Conservation (phyloP, 495 filamentous ascomycete genomes). For the Bathelium albidoporum region DNA sequence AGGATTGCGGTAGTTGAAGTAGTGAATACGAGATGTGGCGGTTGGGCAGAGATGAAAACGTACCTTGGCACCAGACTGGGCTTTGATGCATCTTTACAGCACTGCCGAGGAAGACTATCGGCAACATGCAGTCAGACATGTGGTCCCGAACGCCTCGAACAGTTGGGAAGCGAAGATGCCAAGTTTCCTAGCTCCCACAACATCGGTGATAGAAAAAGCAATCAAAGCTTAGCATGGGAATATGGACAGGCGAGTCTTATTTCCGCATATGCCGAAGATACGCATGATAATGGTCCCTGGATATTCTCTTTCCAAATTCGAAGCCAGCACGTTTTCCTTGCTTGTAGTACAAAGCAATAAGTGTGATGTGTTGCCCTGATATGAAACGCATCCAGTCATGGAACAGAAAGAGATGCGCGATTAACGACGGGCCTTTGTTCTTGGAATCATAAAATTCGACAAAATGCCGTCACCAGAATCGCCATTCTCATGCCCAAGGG, state of each 20-base stretch:
- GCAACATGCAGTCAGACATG: not conserved
- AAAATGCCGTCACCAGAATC: constrained; percentile 21
- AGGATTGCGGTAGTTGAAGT: not conserved
- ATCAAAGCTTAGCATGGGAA: not conserved
- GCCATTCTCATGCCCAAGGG: constrained; percentile 5
- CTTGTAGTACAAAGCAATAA: not conserved
- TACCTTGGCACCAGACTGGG: not conserved
- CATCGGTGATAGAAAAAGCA: no score
- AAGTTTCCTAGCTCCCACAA: no score
- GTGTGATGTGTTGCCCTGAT: constrained; percentile 31
- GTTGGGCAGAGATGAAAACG: not conserved
- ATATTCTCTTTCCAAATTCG: no score
- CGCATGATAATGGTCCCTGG: no score
- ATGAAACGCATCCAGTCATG: constrained; percentile 36
- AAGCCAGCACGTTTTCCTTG: not conserved
- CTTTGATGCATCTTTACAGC: no score
- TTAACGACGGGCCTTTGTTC: constrained; percentile 37
- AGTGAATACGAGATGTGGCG: not conserved
- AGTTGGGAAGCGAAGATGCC: not conserved
- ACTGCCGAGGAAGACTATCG: no score
- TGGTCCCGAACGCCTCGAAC: not conserved
- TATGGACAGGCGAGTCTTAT: not conserved
- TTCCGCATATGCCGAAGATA: not conserved
- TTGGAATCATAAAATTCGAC: constrained; percentile 21
- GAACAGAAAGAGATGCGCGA: constrained; percentile 30